Evolutionary conservation across 345 rosid genomes (phyloP), one percentile per base, ranked within the genome.

Genomic region (Punica granatum): DNA sequence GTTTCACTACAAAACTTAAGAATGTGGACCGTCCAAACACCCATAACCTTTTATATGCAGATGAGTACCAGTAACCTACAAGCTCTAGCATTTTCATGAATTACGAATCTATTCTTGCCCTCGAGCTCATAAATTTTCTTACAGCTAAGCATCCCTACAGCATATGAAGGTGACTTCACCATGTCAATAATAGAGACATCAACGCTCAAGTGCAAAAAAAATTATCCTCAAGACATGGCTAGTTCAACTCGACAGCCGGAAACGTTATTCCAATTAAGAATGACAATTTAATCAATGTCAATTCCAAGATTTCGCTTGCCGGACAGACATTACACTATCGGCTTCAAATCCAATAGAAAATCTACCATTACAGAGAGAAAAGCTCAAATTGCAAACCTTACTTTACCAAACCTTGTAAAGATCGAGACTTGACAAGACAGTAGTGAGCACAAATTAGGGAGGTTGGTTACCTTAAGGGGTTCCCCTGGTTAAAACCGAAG

Each of bases 401-500:
- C 25, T 44, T 7, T 41, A 35, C 28, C 32, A 74, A 54, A 36
- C 58, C 28, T 56, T 30, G 9, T 8, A 49, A 44, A 30, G 28
- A 70, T 43, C 11, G 26, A 70, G 72, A 48, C 68, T 42, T 56
- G 33, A 51, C 32, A 39, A 46, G 37, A 70, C 16, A 59, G 36
- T 26, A n/a, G n/a, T n/a, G n/a, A n/a, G n/a, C n/a, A n/a, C n/a
- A n/a, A n/a, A n/a, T n/a, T n/a, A n/a, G n/a, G n/a, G n/a, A n/a
- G n/a, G n/a, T n/a, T n/a, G n/a, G n/a, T 37, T 49, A 35, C 97
- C 97, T 86, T 66, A 79, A 72, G 2, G 97, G 97, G 84, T 89
- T 89, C 48, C 99, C 97, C 80, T 82, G 76, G 85, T 91, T 87
- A 75, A 94, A 94, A 48, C 97, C 99, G 75, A 94, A 94, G 88